A percentile compares a stretch with the other conserved stretches of the same genome.
Evolutionary conservation across 2,329 filamentous ascomycete species (phyloP).

Genomic region (Penicillium digitatum): DNA sequence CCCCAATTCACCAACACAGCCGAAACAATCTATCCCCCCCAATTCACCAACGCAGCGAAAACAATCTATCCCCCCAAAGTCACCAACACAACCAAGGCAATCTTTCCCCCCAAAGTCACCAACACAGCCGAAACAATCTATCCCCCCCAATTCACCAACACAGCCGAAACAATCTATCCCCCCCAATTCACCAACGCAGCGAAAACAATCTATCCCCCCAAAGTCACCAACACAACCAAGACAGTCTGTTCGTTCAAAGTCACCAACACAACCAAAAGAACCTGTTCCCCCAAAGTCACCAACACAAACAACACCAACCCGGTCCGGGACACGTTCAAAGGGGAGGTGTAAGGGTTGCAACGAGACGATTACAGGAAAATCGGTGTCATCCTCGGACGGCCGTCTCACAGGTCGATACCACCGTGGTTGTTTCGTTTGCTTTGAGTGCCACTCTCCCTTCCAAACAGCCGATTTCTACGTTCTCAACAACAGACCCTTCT

Average conservation of each 20-base stretch:
- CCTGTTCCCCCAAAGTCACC: no score
- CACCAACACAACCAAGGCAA: conserved; percentile 28
- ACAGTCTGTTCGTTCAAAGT: no score
- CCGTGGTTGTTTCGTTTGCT: conserved; percentile 90
- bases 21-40: no score
- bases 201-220: conserved; percentile 19
- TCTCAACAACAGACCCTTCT: conserved; percentile 79
- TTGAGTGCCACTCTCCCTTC: conserved; percentile 76
- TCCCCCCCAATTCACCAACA: conserved; percentile 28
- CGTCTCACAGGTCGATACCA: conserved; percentile 90
- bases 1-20: conserved; percentile 28
- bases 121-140: conserved; percentile 13
- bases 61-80: conserved; percentile 20
- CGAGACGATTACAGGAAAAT: conserved; percentile 78
- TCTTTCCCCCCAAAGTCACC: no score
- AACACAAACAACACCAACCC: conserved; percentile 38
- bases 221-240: conserved; percentile 27
- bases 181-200: conserved; percentile 14
- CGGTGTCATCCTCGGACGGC: conserved; percentile 88
- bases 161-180: no score
- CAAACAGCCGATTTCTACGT: conserved; percentile 90
- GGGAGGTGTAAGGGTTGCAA: conserved; percentile 81
- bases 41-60: conserved; percentile 12
- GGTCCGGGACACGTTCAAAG: conserved; percentile 50
- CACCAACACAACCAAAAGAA: conserved; percentile 28